A percentile compares a stretch with the other conserved stretches of the same genome.
phyloP scores from a whole-genome alignment of 257 asterid species.

The Rhazya stricta region DNA sequence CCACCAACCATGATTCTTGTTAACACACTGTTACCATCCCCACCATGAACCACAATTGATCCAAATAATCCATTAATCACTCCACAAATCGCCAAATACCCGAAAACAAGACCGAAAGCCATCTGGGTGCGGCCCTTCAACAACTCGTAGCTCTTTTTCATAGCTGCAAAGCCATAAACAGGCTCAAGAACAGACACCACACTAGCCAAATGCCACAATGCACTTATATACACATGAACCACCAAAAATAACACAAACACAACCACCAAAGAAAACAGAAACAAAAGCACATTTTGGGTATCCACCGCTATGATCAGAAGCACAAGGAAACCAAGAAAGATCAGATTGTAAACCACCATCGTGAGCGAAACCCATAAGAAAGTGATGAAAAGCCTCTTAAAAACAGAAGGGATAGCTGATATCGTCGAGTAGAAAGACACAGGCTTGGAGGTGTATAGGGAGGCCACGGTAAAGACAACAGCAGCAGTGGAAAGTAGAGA shows the following conservation, averaged over 20 bases:
- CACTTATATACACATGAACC: slow-evolving; percentile 83
- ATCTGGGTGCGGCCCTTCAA: slow-evolving; percentile 53
- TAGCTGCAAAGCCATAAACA: slow-evolving; percentile 59
- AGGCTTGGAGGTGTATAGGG: slow-evolving; percentile 77
- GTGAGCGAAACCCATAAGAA: slow-evolving; percentile 69
- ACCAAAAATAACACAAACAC: slow-evolving; percentile 58
- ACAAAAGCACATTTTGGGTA: slow-evolving; percentile 49
- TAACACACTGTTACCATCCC: slow-evolving; percentile 53
- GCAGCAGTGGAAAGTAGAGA: slow-evolving; percentile 94
- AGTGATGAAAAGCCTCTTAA: slow-evolving; percentile 70
- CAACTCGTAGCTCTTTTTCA: slow-evolving; percentile 72
- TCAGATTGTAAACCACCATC: slow-evolving; percentile 59
- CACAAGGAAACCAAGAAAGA: slow-evolving; percentile 56
- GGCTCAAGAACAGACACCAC: slow-evolving; percentile 87
- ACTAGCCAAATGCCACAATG: slow-evolving; percentile 92
- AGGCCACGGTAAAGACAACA: slow-evolving; percentile 88
- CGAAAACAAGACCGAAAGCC: slow-evolving; percentile 61
- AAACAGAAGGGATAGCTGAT: slow-evolving; percentile 75
- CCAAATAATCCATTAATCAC: slow-evolving; percentile 55
- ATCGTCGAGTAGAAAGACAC: slow-evolving; percentile 68
- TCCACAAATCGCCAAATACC: slow-evolving; percentile 62
- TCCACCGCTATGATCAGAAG: slow-evolving; percentile 61
- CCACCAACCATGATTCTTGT: slow-evolving; percentile 77
- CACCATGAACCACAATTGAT: slow-evolving; percentile 78
- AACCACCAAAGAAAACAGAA: slow-evolving; percentile 46